Conservation (phyloP, 2,329 filamentous ascomycete species). For the Alternaria sp. region DNA sequence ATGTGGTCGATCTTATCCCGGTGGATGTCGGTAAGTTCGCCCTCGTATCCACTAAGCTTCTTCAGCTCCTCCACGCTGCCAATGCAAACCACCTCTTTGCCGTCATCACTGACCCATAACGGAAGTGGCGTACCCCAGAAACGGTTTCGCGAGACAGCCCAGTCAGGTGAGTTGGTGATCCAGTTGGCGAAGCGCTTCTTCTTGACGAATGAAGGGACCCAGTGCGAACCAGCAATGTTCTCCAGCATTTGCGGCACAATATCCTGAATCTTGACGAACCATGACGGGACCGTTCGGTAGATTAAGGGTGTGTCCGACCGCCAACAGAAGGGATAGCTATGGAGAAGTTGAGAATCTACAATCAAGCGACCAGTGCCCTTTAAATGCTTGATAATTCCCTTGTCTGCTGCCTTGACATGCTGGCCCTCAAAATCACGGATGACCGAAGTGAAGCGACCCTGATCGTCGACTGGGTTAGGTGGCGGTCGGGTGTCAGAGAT, state of each 20-base stretch:
- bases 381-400: constrained; percentile 88
- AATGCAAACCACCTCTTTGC: constrained; percentile 84
- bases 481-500: constrained; percentile 78
- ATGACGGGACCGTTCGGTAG: constrained; percentile 88
- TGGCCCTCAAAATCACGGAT: constrained; percentile 83
- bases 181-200: constrained; percentile 90
- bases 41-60: constrained; percentile 83
- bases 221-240: constrained; percentile 87
- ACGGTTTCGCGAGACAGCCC: constrained; percentile 92
- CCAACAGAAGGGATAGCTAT: constrained; percentile 94
- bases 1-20: constrained; percentile 93
- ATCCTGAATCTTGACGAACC: constrained; percentile 89
- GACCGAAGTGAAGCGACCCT: constrained; percentile 78
- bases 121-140: constrained; percentile 97
- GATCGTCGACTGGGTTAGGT: constrained; percentile 90
- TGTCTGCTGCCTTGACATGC: constrained; percentile 92
- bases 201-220: constrained; percentile 91
- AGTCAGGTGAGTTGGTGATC: constrained; percentile 90
- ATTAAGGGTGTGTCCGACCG: constrained; percentile 95
- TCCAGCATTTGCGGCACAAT: constrained; percentile 89
- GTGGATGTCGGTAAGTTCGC: constrained; percentile 85
- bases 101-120: constrained; percentile 89
- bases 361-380: constrained; percentile 79
- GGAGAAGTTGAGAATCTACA: constrained; percentile 85
- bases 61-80: constrained; percentile 86